Percentiles rank a stretch among this genome's conserved stretches.
These are phyloP conservation scores for Cutaneotrichosporon dermatis DNA, from an alignment of 1,284 basidiomycete species.

Conservation along the genomic window DNA sequence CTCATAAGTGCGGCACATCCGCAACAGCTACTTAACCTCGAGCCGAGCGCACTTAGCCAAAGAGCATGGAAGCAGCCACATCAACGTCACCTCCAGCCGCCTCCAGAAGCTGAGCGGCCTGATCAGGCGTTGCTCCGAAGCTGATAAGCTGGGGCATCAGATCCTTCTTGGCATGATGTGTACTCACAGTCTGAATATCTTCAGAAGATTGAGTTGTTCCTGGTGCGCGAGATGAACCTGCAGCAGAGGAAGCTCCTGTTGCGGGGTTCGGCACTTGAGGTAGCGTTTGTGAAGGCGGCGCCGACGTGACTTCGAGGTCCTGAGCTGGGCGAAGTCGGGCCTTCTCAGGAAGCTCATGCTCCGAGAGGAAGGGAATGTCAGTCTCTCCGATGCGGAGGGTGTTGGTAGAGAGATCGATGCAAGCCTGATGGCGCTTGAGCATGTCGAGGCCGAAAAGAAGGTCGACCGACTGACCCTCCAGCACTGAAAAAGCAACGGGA, in stretches of 20 bases:
- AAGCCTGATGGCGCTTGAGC: constrained; percentile 95
- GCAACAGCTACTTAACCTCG: too few species aligned
- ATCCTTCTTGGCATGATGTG: too few species aligned
- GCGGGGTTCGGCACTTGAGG: too few species aligned
- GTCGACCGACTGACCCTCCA: constrained; percentile 92
- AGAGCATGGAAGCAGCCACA: constrained; percentile 79
- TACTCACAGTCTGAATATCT: constrained; percentile 33
- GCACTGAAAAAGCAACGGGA: constrained; percentile 89
- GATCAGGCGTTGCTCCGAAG: constrained; percentile 67
- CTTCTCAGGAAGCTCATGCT: constrained; percentile 89
- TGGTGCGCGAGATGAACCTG: neutral
- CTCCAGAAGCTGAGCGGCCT: constrained; percentile 70
- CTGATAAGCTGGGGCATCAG: constrained; percentile 22
- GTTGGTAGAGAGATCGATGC: constrained; percentile 84
- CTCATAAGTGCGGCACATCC: too few species aligned
- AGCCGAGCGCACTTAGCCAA: constrained; percentile 41
- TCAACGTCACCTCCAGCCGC: constrained; percentile 82
- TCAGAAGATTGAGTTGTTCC: neutral
- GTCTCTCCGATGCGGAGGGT: constrained; percentile 82
- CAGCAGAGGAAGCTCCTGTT: neutral
- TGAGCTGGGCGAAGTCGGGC: constrained; percentile 43
- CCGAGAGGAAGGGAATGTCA: constrained; percentile 80
- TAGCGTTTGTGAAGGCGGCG: too few species aligned
- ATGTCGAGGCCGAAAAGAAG: constrained; percentile 95
- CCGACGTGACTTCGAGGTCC: neutral